Evolutionary conservation across 2,329 filamentous ascomycete genomes (phyloP).

Genomic region (Paraphaeosphaeria minitans): DNA sequence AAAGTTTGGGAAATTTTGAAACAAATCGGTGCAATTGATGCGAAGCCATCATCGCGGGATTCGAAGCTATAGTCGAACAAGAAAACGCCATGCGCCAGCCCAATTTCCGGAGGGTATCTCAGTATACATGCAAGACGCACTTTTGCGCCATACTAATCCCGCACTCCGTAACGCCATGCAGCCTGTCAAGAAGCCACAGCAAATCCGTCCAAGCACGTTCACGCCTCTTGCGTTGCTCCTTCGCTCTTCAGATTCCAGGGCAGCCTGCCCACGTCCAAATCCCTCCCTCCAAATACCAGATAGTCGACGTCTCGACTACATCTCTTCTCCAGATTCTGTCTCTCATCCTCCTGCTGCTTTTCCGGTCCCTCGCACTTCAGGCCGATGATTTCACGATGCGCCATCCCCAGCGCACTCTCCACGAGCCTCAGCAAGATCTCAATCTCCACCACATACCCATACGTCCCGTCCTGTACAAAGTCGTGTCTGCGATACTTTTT

Average conservation of each 20-base stretch:
- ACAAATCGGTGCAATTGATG: constrained; percentile 21
- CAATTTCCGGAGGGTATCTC: constrained; percentile 1
- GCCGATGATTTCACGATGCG: constrained; percentile 2
- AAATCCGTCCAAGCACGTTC: neutral
- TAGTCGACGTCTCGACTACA: constrained; percentile 9
- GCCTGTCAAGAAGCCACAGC: neutral
- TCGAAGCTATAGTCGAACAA: constrained; percentile 18
- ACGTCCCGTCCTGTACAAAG: constrained; percentile 10
- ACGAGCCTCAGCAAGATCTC: constrained; percentile 6
- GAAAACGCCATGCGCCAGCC: neutral
- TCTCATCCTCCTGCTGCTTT: neutral
- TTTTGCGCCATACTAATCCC: neutral
- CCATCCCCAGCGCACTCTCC: constrained; percentile 6
- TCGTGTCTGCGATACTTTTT: neutral
- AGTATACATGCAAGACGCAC: neutral
- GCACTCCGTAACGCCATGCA: constrained; percentile 1
- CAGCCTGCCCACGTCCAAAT: constrained; percentile 10
- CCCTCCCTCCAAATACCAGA: constrained; percentile 6
- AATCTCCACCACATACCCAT: constrained; percentile 9
- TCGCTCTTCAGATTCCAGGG: constrained; percentile 11
- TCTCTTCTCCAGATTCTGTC: neutral
- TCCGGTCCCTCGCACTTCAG: neutral
- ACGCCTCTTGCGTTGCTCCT: neutral
- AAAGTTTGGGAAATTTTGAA: constrained; percentile 54
- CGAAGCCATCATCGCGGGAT: constrained; percentile 11